Evolutionary conservation across 352 stramenopile species (phyloP).

Genomic region (Achlya hypogyna): DNA sequence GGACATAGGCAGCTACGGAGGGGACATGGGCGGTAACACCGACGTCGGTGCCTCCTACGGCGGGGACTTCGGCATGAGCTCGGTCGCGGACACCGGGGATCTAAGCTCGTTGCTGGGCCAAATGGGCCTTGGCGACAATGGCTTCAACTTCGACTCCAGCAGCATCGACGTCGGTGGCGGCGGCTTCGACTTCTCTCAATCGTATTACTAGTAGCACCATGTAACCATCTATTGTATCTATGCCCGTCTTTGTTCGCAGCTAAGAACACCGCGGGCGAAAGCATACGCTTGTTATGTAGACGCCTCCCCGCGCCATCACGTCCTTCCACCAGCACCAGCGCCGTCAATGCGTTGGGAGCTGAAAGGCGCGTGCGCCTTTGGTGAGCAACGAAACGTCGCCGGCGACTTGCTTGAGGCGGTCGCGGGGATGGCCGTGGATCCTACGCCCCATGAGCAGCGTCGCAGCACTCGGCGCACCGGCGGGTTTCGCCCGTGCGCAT

Average conservation of each 20-base stretch:
- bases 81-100: not conserved
- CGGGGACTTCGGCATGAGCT: not conserved
- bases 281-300: too few relatives aligned
- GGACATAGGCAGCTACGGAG: not conserved
- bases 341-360: not conserved
- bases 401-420: not conserved
- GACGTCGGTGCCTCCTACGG: too few relatives aligned
- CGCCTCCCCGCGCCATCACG: too few relatives aligned
- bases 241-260: too few relatives aligned
- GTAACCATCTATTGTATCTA: too few relatives aligned
- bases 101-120: not conserved
- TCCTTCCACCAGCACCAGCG: too few relatives aligned
- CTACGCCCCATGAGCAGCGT: not conserved
- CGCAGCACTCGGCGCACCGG: not conserved
- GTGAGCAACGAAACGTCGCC: not conserved
- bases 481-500: conserved; percentile 11
- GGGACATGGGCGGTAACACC: not conserved
- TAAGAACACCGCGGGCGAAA: too few relatives aligned
- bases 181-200: too few relatives aligned
- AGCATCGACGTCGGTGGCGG: too few relatives aligned
- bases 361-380: not conserved
- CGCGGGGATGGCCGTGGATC: conserved; percentile 1
- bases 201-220: too few relatives aligned
- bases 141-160: not conserved
- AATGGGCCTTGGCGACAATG: not conserved